phyloP scores from a whole-genome alignment of 805 yeast species.

The Teunomyces stri region DNA sequence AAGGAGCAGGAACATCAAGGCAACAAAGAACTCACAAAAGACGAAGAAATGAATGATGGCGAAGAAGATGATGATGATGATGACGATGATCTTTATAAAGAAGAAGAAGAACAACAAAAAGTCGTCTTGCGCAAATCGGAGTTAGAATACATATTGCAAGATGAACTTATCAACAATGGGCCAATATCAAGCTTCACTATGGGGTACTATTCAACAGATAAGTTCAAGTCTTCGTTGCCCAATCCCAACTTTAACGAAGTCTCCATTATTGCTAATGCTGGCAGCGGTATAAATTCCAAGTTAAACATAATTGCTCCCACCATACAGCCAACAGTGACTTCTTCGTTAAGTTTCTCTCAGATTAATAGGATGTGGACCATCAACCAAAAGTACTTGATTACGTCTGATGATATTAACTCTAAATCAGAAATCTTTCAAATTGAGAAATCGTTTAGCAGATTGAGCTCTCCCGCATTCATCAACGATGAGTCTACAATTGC shows the following conservation, averaged over 20 bases:
- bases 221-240: constrained; percentile 55
- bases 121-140: constrained; percentile 1
- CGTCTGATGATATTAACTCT: constrained; percentile 63
- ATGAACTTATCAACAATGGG: constrained; percentile 62
- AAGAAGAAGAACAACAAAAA: constrained; percentile 25
- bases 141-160: constrained; percentile 28
- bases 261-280: constrained; percentile 69
- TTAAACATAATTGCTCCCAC: constrained; percentile 65
- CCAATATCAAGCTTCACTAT: constrained; percentile 68
- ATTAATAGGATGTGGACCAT: constrained; percentile 77
- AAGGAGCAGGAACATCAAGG: constrained; percentile 3
- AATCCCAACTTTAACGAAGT: constrained; percentile 68
- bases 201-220: constrained; percentile 58
- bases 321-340: constrained; percentile 63
- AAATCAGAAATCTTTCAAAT: constrained; percentile 70
- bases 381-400: constrained; percentile 58
- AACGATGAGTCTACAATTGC: constrained; percentile 63
- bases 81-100: constrained; percentile 42
- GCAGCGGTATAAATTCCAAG: constrained; percentile 54
- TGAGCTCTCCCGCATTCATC: constrained; percentile 61
- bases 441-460: constrained; percentile 57
- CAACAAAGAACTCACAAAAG: background rate
- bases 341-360: constrained; percentile 69
- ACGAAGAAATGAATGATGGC: constrained; percentile 5
- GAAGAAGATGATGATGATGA: constrained; percentile 38